phyloP scores from a whole-genome alignment of 495 filamentous ascomycete species.

The Aspergillus ostianus region DNA sequence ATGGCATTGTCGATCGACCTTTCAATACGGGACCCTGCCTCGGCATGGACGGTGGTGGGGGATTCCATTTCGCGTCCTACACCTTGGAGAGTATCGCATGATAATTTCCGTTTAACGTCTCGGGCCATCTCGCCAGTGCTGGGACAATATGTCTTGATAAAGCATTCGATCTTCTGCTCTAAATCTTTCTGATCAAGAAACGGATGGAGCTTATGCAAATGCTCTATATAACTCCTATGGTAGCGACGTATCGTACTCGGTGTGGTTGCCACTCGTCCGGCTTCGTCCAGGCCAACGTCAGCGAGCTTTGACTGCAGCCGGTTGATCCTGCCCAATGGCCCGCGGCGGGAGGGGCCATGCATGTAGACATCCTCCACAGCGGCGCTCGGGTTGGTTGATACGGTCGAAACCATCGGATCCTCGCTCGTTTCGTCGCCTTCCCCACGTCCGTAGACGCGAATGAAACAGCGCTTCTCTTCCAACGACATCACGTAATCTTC shows the following conservation, averaged over 20 bases:
- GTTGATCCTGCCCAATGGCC: too few species aligned
- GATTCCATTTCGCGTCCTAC: background rate
- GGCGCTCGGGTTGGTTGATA: too few species aligned
- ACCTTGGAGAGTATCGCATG: constrained; percentile 8
- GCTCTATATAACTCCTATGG: constrained; percentile 62
- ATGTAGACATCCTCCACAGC: too few species aligned
- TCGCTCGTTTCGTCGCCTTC: too few species aligned
- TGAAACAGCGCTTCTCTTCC: too few species aligned
- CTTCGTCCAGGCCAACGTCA: background rate
- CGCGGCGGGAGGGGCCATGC: too few species aligned
- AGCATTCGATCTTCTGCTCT: constrained; percentile 42
- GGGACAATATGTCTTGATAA: constrained; percentile 21
- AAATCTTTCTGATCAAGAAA: constrained; percentile 57
- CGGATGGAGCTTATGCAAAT: constrained; percentile 81
- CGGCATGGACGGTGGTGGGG: background rate
- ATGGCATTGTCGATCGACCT: constrained; percentile 59
- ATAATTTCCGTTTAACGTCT: constrained; percentile 23
- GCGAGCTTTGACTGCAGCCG: background rate
- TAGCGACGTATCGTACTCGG: constrained; percentile 31
- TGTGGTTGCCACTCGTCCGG: background rate
- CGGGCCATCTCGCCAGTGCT: constrained; percentile 18
- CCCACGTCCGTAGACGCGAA: too few species aligned
- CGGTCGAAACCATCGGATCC: too few species aligned
- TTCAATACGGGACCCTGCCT: background rate
- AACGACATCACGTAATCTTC: too few species aligned